These are phyloP conservation scores for Cryptosporidium sp. DNA, from an alignment of 169 alveolate species.

Conservation along the genomic window DNA sequence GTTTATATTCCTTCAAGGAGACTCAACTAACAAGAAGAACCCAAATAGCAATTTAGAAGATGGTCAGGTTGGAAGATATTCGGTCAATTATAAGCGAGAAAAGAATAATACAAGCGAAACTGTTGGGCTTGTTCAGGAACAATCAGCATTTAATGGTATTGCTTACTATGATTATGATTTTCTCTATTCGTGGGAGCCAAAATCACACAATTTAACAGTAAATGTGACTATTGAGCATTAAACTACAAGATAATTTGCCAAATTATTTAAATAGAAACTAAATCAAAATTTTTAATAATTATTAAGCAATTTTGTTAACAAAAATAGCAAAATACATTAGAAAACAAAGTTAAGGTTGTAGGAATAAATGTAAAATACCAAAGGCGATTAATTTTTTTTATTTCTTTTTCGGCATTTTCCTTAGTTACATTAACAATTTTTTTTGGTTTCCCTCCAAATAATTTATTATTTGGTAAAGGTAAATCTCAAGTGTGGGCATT, in stretches of 20 bases:
- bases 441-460: background rate
- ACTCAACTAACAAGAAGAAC: constrained; percentile 13
- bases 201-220: constrained; percentile 3
- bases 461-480: background rate
- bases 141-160: background rate
- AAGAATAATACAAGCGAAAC: constrained; percentile 19
- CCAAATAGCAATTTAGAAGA: constrained; percentile 31
- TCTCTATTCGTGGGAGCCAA: constrained; percentile 74
- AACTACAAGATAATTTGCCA: background rate
- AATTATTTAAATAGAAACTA: too few species aligned
- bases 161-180: constrained; percentile 35
- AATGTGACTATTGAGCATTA: constrained; percentile 9
- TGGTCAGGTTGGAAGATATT: constrained; percentile 62
- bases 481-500: constrained; percentile 20
- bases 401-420: background rate
- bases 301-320: too few species aligned
- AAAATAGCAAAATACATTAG: background rate
- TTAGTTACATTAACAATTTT: background rate
- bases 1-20: constrained; percentile 60
- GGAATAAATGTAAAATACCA: background rate
- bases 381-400: too few species aligned
- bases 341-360: background rate
- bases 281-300: too few species aligned
- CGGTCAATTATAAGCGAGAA: constrained; percentile 25
- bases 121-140: constrained; percentile 35